These are phyloP conservation scores for Cyclotella sp. DNA, from an alignment of 108 stramenopile genomes.

Conservation along the genomic window DNA sequence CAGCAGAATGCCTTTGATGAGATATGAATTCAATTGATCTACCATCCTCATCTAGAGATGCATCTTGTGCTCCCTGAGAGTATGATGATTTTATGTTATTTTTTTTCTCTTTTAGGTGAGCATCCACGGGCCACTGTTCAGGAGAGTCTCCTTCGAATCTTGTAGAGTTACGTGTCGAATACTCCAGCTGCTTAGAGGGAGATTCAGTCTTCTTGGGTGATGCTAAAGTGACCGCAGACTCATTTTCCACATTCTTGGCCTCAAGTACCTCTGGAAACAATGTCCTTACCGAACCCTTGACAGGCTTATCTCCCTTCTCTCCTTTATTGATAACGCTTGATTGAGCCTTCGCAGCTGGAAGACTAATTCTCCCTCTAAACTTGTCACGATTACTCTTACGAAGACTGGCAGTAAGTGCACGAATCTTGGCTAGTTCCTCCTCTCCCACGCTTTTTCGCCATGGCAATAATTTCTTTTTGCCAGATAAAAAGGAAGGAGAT, in stretches of 20 bases:
- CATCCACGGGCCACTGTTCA: no score
- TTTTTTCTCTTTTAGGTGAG: no score
- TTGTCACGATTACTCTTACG: slow-evolving; percentile 21
- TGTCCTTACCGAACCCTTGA: neutral
- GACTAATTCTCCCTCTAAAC: slow-evolving; percentile 12
- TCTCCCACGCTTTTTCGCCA: slow-evolving; percentile 43
- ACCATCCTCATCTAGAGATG: neutral
- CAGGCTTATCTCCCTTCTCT: slow-evolving; percentile 3
- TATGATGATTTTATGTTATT: no score
- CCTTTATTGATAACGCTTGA: slow-evolving; percentile 1
- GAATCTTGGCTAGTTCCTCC: slow-evolving; percentile 42
- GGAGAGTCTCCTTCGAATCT: no score
- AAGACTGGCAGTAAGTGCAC: slow-evolving; percentile 44
- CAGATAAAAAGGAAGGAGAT: slow-evolving; percentile 44
- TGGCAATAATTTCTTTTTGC: slow-evolving; percentile 32
- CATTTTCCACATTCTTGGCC: no score
- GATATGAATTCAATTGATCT: neutral
- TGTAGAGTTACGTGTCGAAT: no score
- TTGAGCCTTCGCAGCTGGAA: slow-evolving; percentile 20
- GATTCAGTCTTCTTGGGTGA: no score
- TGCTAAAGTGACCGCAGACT: no score
- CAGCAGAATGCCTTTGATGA: neutral
- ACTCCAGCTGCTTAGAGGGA: no score
- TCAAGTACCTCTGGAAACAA: neutral
- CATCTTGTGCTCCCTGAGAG: no score